A percentile compares a stretch with the other conserved stretches of the same genome.
Conservation (phyloP, 345 rosid species). For the Eucalyptus coolabah region DNA sequence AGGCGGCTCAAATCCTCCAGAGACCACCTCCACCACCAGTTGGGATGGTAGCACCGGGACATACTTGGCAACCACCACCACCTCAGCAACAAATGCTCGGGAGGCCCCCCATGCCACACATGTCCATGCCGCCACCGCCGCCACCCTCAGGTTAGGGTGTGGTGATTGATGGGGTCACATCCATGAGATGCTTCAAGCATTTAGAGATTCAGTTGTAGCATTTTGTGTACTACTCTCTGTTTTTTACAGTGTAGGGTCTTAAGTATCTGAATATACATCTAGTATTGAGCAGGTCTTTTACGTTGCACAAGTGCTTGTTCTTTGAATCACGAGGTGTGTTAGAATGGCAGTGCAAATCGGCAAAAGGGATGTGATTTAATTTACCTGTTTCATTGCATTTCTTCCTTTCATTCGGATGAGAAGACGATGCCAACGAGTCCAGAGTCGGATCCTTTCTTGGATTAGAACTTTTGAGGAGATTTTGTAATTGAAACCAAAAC, state of each 20-base stretch:
- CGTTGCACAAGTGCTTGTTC: not conserved
- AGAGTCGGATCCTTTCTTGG: not conserved
- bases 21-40: slow-evolving; percentile 70
- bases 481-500: not conserved
- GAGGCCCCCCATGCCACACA: slow-evolving; percentile 40
- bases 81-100: slow-evolving; percentile 49
- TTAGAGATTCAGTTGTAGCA: not conserved
- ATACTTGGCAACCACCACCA: slow-evolving; percentile 57
- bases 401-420: not conserved
- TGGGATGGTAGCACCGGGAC: slow-evolving; percentile 63
- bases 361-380: not conserved
- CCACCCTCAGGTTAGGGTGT: not conserved
- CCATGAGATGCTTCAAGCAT: not conserved
- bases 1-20: slow-evolving; percentile 13
- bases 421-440: not conserved
- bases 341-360: not conserved
- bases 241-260: not conserved
- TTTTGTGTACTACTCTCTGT: not conserved
- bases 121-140: slow-evolving; percentile 49
- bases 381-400: not conserved
- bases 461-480: not conserved
- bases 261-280: not conserved
- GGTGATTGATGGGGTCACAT: not conserved
- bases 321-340: not conserved
- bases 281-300: not conserved